Evolutionary conservation across 176 grass and related monocot species (phyloP).

Genomic region (Carex cristatella): DNA sequence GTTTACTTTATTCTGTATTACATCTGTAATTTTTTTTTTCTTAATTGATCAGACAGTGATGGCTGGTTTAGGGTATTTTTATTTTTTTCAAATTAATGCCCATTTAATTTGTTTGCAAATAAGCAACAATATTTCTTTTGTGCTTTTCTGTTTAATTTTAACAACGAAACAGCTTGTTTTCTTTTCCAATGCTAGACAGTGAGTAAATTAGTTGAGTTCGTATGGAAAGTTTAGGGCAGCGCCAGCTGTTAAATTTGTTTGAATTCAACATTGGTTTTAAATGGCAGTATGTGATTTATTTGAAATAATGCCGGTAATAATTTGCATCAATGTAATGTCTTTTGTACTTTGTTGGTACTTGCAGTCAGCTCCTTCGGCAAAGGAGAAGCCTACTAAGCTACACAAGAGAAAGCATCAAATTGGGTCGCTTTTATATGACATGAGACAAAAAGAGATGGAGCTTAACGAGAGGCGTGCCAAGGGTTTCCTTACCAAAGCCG

Average conservation of each 20-base stretch:
- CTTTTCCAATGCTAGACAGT: not conserved
- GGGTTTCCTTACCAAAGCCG: constrained; percentile 89
- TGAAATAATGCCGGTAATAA: not conserved
- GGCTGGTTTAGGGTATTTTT: not conserved
- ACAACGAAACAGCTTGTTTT: not conserved
- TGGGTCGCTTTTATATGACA: constrained; percentile 65
- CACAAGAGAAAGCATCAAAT: constrained; percentile 98
- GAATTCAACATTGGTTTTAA: not conserved
- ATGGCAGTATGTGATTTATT: not conserved
- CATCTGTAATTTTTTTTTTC: not conserved
- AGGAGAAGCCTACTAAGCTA: constrained; percentile 82
- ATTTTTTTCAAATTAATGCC: not conserved
- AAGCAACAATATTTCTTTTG: not conserved
- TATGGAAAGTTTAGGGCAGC: not conserved
- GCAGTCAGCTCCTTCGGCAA: constrained; percentile 58
- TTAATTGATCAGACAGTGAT: not conserved
- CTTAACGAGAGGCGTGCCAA: constrained; percentile 69
- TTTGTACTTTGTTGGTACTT: constrained; percentile 8
- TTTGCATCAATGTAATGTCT: not conserved
- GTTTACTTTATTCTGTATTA: not conserved
- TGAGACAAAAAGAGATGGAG: constrained; percentile 94
- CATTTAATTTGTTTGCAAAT: not conserved
- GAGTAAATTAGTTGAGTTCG: not conserved
- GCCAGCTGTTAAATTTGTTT: not conserved
- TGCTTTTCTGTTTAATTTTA: not conserved